phyloP scores from a whole-genome alignment of 331 rosid species.

The Prunus yedoensis region DNA sequence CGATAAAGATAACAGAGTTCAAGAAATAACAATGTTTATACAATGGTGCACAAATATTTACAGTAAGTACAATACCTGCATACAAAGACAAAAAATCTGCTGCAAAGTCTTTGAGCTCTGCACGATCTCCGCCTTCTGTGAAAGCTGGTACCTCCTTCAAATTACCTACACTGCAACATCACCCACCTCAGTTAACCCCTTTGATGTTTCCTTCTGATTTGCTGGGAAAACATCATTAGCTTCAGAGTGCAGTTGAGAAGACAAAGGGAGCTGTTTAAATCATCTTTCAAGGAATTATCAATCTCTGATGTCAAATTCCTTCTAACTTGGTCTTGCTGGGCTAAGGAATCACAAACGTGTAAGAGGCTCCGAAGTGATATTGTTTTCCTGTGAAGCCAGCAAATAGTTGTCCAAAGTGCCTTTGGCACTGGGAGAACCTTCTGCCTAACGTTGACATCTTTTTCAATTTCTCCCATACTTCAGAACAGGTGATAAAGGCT shows the following conservation, averaged over 20 bases:
- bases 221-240: constrained; percentile 22
- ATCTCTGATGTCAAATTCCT: constrained; percentile 60
- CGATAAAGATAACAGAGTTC: not conserved
- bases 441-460: constrained; percentile 43
- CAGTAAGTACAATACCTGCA: constrained; percentile 54
- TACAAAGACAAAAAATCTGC: constrained; percentile 67
- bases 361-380: constrained; percentile 14
- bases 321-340: constrained; percentile 40
- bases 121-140: constrained; percentile 27
- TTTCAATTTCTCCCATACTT: constrained; percentile 53
- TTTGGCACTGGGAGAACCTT: constrained; percentile 70
- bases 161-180: constrained; percentile 31
- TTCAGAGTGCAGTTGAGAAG: constrained; percentile 22
- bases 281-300: constrained; percentile 37
- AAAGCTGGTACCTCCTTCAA: constrained; percentile 28
- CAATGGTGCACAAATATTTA: not conserved
- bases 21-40: not conserved
- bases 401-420: constrained; percentile 63
- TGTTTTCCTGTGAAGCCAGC: constrained; percentile 53
- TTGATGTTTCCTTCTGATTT: constrained; percentile 14
- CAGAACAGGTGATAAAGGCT: constrained; percentile 52
- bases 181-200: constrained; percentile 20
- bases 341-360: constrained; percentile 18
- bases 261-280: constrained; percentile 21
- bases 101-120: constrained; percentile 56